Conservation (phyloP, 306 rosid genomes). For the Lablab purpureus region DNA sequence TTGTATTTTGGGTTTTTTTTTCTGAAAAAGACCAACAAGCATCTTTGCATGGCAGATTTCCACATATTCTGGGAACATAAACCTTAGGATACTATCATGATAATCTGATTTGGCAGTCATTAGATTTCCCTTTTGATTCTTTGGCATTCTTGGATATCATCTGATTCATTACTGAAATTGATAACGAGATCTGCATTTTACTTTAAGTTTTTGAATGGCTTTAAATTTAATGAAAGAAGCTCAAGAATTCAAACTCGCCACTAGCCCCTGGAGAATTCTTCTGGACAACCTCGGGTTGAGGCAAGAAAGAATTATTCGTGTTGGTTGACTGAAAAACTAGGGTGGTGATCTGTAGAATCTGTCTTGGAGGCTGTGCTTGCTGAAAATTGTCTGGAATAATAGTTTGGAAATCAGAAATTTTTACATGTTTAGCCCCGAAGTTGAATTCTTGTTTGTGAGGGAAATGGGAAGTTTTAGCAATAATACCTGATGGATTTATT, state of each 20-base stretch:
- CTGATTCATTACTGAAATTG: not conserved
- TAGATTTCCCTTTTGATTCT: slow-evolving; percentile 12
- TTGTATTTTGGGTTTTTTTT: not conserved
- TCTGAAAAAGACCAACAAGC: not conserved
- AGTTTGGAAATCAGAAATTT: not conserved
- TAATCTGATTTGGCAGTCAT: slow-evolving; percentile 28
- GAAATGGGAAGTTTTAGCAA: not conserved
- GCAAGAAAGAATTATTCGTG: not conserved
- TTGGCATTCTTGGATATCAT: slow-evolving; percentile 14
- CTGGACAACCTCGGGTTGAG: not conserved
- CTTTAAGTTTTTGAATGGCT: not conserved
- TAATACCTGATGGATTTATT: not conserved
- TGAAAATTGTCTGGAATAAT: not conserved
- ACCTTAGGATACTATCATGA: slow-evolving; percentile 18
- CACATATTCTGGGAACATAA: slow-evolving; percentile 4
- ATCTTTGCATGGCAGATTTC: not conserved
- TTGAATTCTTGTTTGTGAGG: not conserved
- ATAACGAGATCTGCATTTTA: not conserved
- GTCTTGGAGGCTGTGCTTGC: not conserved
- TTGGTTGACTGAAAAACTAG: not conserved
- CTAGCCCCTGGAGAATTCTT: not conserved
- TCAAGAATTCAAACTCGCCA: slow-evolving; percentile 17
- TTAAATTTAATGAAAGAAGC: slow-evolving; percentile 1
- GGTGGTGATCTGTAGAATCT: not conserved
- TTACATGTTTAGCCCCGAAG: not conserved